Conservation (phyloP, 2,329 filamentous ascomycete genomes). For the Mycosphaerella arachidis region DNA sequence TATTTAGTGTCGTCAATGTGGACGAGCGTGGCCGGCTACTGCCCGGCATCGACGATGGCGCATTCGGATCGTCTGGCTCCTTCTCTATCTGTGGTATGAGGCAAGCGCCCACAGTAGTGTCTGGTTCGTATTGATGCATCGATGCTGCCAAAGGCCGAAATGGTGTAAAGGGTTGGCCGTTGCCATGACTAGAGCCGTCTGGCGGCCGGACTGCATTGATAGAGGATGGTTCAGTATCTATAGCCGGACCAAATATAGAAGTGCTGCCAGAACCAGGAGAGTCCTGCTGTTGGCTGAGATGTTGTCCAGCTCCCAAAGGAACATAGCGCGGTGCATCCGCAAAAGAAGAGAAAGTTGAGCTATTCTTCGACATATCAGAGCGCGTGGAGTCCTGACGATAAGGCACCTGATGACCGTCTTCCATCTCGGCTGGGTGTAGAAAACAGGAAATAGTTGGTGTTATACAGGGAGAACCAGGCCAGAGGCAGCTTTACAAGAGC, state of each 20-base stretch:
- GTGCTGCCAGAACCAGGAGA: slow-evolving; percentile 17
- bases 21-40: slow-evolving; percentile 36
- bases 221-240: slow-evolving; percentile 3
- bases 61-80: slow-evolving; percentile 46
- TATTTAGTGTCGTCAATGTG: slow-evolving; percentile 41
- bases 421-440: not conserved
- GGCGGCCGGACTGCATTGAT: slow-evolving; percentile 5
- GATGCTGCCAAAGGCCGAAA: slow-evolving; percentile 6
- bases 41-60: slow-evolving; percentile 29
- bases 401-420: not conserved
- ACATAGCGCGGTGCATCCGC: slow-evolving; percentile 4
- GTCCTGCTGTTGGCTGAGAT: slow-evolving; percentile 20
- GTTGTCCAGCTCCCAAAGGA: slow-evolving; percentile 11
- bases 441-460: not conserved
- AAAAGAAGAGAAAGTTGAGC: slow-evolving; percentile 13
- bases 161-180: not conserved
- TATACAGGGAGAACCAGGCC: not conserved
- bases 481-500: not conserved
- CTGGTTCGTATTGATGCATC: slow-evolving; percentile 15
- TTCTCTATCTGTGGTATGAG: slow-evolving; percentile 43
- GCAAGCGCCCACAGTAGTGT: slow-evolving; percentile 7
- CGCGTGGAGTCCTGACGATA: slow-evolving; percentile 1
- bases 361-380: slow-evolving; percentile 2
- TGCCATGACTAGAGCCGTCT: not conserved
- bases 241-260: slow-evolving; percentile 20